phyloP scores from a whole-genome alignment of 2,329 filamentous ascomycete species.

The Thyridium curvatum region DNA sequence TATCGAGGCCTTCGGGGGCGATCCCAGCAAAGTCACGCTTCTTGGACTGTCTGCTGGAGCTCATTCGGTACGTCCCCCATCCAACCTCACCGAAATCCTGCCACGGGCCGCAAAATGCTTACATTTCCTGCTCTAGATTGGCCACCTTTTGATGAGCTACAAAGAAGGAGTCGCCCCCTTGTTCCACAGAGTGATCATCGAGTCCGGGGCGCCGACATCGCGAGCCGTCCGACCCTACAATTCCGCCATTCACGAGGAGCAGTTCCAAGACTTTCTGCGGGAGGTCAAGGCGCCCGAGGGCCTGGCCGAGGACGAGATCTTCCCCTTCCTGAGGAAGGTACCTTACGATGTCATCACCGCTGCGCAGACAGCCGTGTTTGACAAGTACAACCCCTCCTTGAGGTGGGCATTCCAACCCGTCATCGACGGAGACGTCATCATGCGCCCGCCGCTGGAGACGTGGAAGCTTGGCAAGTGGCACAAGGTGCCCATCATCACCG shows the following conservation, averaged over 20 bases:
- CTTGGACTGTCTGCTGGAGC: slow-evolving; percentile 43
- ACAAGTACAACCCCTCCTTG: slow-evolving; percentile 24
- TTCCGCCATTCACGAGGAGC: slow-evolving; percentile 41
- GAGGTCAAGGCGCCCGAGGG: slow-evolving; percentile 38
- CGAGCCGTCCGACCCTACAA: slow-evolving; percentile 30
- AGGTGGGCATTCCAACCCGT: slow-evolving; percentile 50
- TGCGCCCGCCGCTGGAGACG: slow-evolving; percentile 16
- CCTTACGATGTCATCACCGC: slow-evolving; percentile 18
- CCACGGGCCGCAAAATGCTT: not conserved
- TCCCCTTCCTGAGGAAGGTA: slow-evolving; percentile 33
- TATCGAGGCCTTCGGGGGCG: slow-evolving; percentile 45
- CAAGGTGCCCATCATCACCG: slow-evolving; percentile 31
- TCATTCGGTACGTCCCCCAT: slow-evolving; percentile 34
- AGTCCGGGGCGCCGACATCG: slow-evolving; percentile 31
- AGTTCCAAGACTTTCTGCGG: slow-evolving; percentile 38
- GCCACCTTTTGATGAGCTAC: slow-evolving; percentile 44
- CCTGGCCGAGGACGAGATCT: slow-evolving; percentile 36
- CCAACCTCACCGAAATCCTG: not conserved
- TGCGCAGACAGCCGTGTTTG: slow-evolving; percentile 26
- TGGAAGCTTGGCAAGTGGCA: slow-evolving; percentile 18
- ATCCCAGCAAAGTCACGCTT: slow-evolving; percentile 40
- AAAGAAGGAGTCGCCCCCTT: slow-evolving; percentile 25
- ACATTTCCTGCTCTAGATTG: slow-evolving; percentile 27
- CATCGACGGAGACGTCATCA: slow-evolving; percentile 27
- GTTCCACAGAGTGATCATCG: slow-evolving; percentile 29